Evolutionary conservation across 208 protist genomes (phyloP), one percentile per base, ranked within the genome.

Genomic region (Trypanosoma melophagium): DNA sequence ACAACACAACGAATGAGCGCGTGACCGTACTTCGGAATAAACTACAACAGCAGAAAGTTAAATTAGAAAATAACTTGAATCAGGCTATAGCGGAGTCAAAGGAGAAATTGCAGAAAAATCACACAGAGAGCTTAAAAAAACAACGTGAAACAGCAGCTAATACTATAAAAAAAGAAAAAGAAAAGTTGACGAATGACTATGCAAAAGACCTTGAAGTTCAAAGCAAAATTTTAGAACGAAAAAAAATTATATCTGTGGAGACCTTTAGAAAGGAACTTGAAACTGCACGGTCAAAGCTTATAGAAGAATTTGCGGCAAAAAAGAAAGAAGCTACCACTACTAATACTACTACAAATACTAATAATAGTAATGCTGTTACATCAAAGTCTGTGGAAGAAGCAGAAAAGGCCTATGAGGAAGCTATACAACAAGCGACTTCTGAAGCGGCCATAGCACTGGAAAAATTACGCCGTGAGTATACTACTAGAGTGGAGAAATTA

Each of bases 51-150:
- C 64, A 79, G 66, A 10, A 50, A 51, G 47, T 35, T 8, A 44
- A 7, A 42, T 16, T 69, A 41, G 57, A 70, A 31, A 60, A 3
- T 13, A 42, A 16, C 8, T 22, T 60, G 14, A 45, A 55, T 16
- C 41, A 54, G n/a, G 40, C 14, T 35, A 7, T 71, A 40, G 57
- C 58, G 42, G 51, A 71, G 19, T 45, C 45, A 31, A 72, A 74
- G 50, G 79, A 83, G 47, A 67, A 79, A 28, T 63, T 87, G n/a
- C 70, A 80, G 19, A 55, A 65, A 24, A 68, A 60, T 12, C 77
- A 76, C 68, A 25, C 10, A 4, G 54, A 69, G 24, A 56, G 35
- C 14, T 9, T 55, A 13, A 67, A 28, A 14, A 49, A 56, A 42
- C 53, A 70, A 24, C 40, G 60, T n/a, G 64, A 77, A 40, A 57